Evolutionary conservation across 306 rosid genomes (phyloP), one percentile per base, ranked within the genome.

Genomic region (Medicago lupulina): DNA sequence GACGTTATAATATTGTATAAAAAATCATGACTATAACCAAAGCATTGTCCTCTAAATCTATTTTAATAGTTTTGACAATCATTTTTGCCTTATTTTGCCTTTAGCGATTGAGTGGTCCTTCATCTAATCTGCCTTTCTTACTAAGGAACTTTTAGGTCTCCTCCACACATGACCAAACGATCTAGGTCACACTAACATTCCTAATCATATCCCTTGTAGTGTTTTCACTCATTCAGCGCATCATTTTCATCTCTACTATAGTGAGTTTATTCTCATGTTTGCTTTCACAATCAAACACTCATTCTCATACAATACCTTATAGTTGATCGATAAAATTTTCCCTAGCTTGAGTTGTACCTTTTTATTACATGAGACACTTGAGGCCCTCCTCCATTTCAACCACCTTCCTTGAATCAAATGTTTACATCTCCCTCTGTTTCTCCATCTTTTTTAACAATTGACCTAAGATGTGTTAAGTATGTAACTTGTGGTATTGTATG

Each of bases 311-410:
- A 25, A 60, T 14, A 8, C 28, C 38, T 5, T 28, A 60, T 60
- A 6, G 18, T 25, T 60, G 17, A 25, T 7, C 40, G 0, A 59
- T 28, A 25, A 9, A 53, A n/a, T 50, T n/a, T 50, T 44, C 57
- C 57, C 57, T 50, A 50, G 57, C 57, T 50, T 50, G 19, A 50
- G 19, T 1, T 50, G 57, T 50, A 50, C 57, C 57, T 6, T 50
- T 50, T n/a, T 43, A 50, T 50, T 50, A n/a, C 57, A 50, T 50
- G 57, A n/a, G n/a, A 50, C 57, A n/a, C 21, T 50, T n/a, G 57
- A 50, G 19, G 57, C 57, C 57, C 19, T 50, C 57, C 57, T 50
- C 21, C 19, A 50, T 50, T 50, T 15, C 11, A 50, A 53, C 23
- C 25, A 16, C 54, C 54, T 14, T 1, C 16, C 60, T 9, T 53